Conservation (phyloP, 768 basidiomycete species). For the Lyophyllum decastes region DNA sequence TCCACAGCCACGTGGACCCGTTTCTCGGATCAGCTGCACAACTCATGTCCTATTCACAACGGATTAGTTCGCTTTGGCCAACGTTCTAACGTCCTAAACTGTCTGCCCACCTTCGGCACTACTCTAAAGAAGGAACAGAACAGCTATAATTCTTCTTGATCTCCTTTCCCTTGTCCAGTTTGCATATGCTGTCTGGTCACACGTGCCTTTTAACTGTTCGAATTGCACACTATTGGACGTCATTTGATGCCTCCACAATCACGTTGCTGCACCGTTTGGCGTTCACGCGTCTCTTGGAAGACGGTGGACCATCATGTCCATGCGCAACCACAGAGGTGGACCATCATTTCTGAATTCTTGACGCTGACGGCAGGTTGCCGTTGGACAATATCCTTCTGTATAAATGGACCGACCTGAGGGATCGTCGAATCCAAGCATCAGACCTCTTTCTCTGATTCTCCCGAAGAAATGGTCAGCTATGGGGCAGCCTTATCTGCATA, state of each 20-base stretch:
- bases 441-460: background rate
- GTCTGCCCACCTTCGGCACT: background rate
- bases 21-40: too few species aligned
- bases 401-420: background rate
- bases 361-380: background rate
- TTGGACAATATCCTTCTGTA: background rate
- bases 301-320: background rate
- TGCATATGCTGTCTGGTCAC: constrained; percentile 2
- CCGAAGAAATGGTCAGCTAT: constrained; percentile 5
- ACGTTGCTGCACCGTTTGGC: background rate
- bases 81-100: background rate
- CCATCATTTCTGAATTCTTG: background rate
- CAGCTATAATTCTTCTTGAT: background rate
- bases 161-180: background rate
- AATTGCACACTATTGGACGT: background rate
- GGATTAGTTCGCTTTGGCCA: background rate
- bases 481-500: background rate
- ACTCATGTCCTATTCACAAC: too few species aligned
- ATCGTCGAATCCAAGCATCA: background rate
- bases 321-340: background rate
- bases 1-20: too few species aligned
- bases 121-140: background rate
- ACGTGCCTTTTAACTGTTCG: background rate
- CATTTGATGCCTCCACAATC: constrained; percentile 3
- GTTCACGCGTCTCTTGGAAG: background rate